These are phyloP conservation scores for Phoma sp. DNA, from an alignment of 2,329 filamentous ascomycete species.

Conservation along the genomic window DNA sequence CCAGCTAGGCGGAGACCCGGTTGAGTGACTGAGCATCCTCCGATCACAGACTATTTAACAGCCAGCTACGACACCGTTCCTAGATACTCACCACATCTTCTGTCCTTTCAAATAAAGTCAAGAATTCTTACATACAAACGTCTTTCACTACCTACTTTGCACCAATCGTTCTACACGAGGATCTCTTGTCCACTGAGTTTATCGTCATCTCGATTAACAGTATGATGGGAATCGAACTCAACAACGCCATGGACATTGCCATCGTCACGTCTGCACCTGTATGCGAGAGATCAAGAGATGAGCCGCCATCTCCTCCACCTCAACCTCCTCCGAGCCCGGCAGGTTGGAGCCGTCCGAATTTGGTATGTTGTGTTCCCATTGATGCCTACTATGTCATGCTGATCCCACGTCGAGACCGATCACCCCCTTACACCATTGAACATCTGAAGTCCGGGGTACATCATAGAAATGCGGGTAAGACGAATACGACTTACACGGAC, in stretches of 20 bases:
- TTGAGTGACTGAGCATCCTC: slow-evolving; percentile 22
- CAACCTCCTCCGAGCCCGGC: slow-evolving; percentile 49
- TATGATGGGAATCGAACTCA: neutral
- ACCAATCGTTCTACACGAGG: too few relatives aligned
- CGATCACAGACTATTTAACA: slow-evolving; percentile 36
- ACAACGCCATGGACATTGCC: neutral
- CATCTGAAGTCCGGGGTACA: slow-evolving; percentile 15
- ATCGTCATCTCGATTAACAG: neutral
- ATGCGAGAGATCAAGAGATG: slow-evolving; percentile 33
- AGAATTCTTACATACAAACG: neutral
- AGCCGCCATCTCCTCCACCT: slow-evolving; percentile 49
- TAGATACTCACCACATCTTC: slow-evolving; percentile 2
- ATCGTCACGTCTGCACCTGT: slow-evolving; percentile 5
- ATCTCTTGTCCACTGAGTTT: too few relatives aligned
- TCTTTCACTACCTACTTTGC: too few relatives aligned
- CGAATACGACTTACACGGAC: neutral
- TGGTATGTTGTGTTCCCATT: slow-evolving; percentile 20
- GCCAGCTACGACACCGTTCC: slow-evolving; percentile 26
- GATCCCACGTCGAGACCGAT: slow-evolving; percentile 26
- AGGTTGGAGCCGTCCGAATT: slow-evolving; percentile 33
- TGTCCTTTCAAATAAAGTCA: neutral
- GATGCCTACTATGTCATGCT: slow-evolving; percentile 13
- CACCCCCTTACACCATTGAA: slow-evolving; percentile 24
- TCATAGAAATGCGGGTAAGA: slow-evolving; percentile 6
- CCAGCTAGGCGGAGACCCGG: slow-evolving; percentile 32